A percentile compares a stretch with the other conserved stretches of the same genome.
Evolutionary conservation across 2,329 filamentous ascomycete species (phyloP).

Genomic region (Aspergillus pseudoviridinutans): DNA sequence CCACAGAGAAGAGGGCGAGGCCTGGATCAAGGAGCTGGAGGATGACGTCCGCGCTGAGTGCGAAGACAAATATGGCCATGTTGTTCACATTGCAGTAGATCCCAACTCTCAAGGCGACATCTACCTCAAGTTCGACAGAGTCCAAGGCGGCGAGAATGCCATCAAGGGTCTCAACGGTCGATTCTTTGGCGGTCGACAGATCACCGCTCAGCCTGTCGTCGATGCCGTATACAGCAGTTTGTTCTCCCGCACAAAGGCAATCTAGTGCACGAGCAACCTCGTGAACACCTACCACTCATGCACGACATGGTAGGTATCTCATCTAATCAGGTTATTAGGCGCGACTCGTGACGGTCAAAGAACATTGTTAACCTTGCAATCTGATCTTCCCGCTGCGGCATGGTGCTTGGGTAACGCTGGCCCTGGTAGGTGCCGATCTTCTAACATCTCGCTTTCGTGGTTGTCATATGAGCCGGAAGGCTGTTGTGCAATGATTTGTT

Average conservation of each 20-base stretch:
- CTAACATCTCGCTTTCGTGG: slow-evolving; percentile 18
- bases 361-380: slow-evolving; percentile 11
- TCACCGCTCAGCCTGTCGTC: slow-evolving; percentile 92
- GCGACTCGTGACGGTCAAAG: slow-evolving; percentile 16
- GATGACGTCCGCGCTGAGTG: slow-evolving; percentile 91
- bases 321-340: slow-evolving; percentile 26
- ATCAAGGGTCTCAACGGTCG: slow-evolving; percentile 97
- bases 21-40: slow-evolving; percentile 90
- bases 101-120: slow-evolving; percentile 92
- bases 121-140: slow-evolving; percentile 96
- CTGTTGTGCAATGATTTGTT: slow-evolving; percentile 25
- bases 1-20: slow-evolving; percentile 74
- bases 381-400: slow-evolving; percentile 17
- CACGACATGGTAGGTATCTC: slow-evolving; percentile 26
- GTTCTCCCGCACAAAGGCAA: slow-evolving; percentile 80
- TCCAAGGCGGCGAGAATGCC: slow-evolving; percentile 92
- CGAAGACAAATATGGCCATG: slow-evolving; percentile 90
- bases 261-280: slow-evolving; percentile 46
- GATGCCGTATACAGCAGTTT: slow-evolving; percentile 98
- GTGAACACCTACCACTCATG: slow-evolving; percentile 9
- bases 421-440: slow-evolving; percentile 35
- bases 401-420: slow-evolving; percentile 30
- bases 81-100: slow-evolving; percentile 95
- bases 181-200: slow-evolving; percentile 89
- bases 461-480: slow-evolving; percentile 19